Conservation (phyloP, 805 yeast species). For the Diddensiella santjacobensis region DNA sequence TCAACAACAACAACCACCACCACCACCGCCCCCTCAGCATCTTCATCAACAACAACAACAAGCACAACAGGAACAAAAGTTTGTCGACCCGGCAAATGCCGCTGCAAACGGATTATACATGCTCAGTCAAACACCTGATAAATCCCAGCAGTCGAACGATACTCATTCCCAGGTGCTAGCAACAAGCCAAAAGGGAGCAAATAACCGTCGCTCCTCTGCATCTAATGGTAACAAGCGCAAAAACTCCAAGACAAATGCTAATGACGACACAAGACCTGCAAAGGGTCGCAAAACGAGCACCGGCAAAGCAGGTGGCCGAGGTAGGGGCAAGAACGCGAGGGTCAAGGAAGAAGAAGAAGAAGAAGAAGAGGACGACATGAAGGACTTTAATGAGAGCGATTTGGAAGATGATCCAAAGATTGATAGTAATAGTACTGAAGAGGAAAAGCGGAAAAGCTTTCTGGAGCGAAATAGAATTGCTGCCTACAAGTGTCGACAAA, state of each 20-base stretch:
- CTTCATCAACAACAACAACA: background rate
- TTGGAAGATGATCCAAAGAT: slow-evolving; percentile 5
- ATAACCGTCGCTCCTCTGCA: background rate
- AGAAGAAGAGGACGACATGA: slow-evolving; percentile 5
- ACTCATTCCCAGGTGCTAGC: background rate
- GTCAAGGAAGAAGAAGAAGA: slow-evolving; percentile 5
- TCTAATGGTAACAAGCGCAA: slow-evolving; percentile 14
- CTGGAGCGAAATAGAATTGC: slow-evolving; percentile 92
- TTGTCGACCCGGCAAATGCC: slow-evolving; percentile 13
- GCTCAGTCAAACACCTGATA: slow-evolving; percentile 25
- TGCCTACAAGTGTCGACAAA: slow-evolving; percentile 90
- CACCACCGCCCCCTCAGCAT: background rate
- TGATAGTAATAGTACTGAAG: slow-evolving; percentile 42
- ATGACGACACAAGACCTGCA: slow-evolving; percentile 16
- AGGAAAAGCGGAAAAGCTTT: slow-evolving; percentile 70
- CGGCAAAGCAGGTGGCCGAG: background rate
- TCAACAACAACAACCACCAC: background rate
- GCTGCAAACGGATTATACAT: slow-evolving; percentile 34
- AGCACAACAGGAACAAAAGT: background rate
- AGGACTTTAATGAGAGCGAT: slow-evolving; percentile 6
- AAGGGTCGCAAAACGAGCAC: background rate
- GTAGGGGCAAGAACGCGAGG: background rate
- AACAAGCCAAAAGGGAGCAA: too few relatives aligned
- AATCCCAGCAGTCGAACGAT: background rate
- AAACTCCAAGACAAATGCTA: slow-evolving; percentile 20